Conservation (phyloP, 1,284 basidiomycete genomes). For the Microbotryum silenes-acaulis region DNA sequence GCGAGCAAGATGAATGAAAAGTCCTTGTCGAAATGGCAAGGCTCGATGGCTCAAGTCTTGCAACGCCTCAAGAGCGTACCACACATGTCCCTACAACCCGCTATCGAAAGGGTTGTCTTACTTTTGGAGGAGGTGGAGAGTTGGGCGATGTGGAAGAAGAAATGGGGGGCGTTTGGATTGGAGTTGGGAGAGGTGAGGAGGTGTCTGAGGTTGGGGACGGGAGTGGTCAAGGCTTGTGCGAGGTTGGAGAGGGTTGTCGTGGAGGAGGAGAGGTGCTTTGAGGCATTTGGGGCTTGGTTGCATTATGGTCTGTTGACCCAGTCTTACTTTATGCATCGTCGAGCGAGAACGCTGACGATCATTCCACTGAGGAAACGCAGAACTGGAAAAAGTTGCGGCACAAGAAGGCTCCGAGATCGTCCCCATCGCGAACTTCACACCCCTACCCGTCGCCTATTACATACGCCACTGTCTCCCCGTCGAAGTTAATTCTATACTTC, state of each 20-base stretch:
- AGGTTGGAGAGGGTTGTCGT: conserved; percentile 13
- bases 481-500: not conserved
- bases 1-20: conserved; percentile 30
- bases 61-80: conserved; percentile 3
- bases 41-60: conserved; percentile 14
- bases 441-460: conserved; percentile 23
- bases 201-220: not conserved
- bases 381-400: conserved; percentile 27
- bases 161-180: conserved; percentile 9
- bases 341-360: not conserved
- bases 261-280: conserved; percentile 26
- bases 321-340: not conserved
- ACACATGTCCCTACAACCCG: conserved; percentile 11
- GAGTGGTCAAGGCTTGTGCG: not conserved
- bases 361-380: conserved; percentile 5
- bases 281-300: conserved; percentile 21
- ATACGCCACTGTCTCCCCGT: conserved; percentile 13
- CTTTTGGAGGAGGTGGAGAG: conserved; percentile 12
- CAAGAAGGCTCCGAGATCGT: conserved; percentile 21
- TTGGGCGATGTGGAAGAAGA: conserved; percentile 14
- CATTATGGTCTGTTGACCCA: conserved; percentile 12
- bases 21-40: conserved; percentile 25
- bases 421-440: conserved; percentile 16
- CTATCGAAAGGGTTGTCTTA: conserved; percentile 15
- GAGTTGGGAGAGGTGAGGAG: not conserved